Percentiles rank a stretch among this genome's conserved stretches.
These are phyloP conservation scores for Wickerhamomyces sp. DNA, from an alignment of 1,139 yeast species.

Conservation along the genomic window DNA sequence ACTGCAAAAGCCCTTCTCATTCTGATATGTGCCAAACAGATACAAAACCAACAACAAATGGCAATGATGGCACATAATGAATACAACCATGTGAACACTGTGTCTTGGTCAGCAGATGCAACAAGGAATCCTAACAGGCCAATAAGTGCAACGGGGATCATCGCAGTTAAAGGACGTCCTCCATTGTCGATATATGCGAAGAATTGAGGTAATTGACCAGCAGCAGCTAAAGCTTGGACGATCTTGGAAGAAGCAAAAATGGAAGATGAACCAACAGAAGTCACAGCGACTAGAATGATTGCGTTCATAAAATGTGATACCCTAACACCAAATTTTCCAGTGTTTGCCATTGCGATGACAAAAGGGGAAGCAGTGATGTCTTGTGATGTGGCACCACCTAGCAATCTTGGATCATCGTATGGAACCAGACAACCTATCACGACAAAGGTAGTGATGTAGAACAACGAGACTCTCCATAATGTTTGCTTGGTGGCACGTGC, in stretches of 20 bases:
- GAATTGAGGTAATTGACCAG: slow-evolving; percentile 51
- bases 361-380: slow-evolving; percentile 39
- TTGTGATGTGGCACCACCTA: slow-evolving; percentile 42
- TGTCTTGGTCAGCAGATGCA: slow-evolving; percentile 47
- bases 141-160: slow-evolving; percentile 39
- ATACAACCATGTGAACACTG: slow-evolving; percentile 57
- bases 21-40: slow-evolving; percentile 50
- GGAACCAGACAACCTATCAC: slow-evolving; percentile 65
- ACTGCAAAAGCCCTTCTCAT: slow-evolving; percentile 50
- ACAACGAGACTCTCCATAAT: slow-evolving; percentile 64
- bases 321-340: slow-evolving; percentile 28
- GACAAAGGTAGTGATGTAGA: slow-evolving; percentile 54
- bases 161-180: slow-evolving; percentile 57
- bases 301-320: slow-evolving; percentile 42
- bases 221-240: slow-evolving; percentile 55
- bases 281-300: slow-evolving; percentile 48
- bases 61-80: slow-evolving; percentile 60
- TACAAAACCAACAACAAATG: slow-evolving; percentile 58
- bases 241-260: slow-evolving; percentile 61
- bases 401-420: slow-evolving; percentile 45
- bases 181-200: slow-evolving; percentile 51
- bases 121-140: slow-evolving; percentile 55
- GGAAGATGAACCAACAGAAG: slow-evolving; percentile 61
- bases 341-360: slow-evolving; percentile 41
- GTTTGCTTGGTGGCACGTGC: slow-evolving; percentile 70